Conservation (phyloP, 148 eudicot species). For the Diospyros lotus region DNA sequence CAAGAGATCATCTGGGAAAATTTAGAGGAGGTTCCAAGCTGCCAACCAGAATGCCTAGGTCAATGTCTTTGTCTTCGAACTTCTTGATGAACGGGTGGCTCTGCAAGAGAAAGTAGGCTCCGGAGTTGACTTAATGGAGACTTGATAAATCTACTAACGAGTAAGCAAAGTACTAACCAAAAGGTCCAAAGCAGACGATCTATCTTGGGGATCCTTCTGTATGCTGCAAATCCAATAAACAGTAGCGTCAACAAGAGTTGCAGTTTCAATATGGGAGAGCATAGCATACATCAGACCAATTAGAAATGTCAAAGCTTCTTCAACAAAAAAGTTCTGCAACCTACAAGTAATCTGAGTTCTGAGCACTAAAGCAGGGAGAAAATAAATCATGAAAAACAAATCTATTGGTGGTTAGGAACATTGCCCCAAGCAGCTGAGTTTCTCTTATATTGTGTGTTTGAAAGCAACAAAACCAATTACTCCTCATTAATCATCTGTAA, state of each 20-base stretch:
- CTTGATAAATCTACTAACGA: neutral
- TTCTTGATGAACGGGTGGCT: conserved; percentile 87
- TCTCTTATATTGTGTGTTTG: too few relatives aligned
- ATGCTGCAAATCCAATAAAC: conserved; percentile 46
- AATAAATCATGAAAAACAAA: neutral
- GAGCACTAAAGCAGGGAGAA: neutral
- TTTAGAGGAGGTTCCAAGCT: conserved; percentile 88
- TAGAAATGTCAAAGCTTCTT: neutral
- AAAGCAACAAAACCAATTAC: too few relatives aligned
- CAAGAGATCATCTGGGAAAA: conserved; percentile 46
- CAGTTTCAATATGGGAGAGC: neutral
- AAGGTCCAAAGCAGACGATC: conserved; percentile 80
- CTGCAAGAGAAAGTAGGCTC: conserved; percentile 38
- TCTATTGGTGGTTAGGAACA: too few relatives aligned
- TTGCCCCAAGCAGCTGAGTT: too few relatives aligned
- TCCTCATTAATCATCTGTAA: too few relatives aligned
- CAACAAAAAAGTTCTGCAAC: neutral
- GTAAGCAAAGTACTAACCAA: conserved; percentile 50
- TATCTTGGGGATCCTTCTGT: conserved; percentile 80
- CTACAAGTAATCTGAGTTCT: neutral
- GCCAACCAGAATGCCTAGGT: conserved; percentile 67
- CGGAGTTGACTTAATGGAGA: neutral
- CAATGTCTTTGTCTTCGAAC: conserved; percentile 92
- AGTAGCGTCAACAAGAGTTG: neutral
- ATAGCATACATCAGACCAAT: neutral